Evolutionary conservation across 2,329 filamentous ascomycete species (phyloP).

Genomic region (Microsporum ferrugineum): DNA sequence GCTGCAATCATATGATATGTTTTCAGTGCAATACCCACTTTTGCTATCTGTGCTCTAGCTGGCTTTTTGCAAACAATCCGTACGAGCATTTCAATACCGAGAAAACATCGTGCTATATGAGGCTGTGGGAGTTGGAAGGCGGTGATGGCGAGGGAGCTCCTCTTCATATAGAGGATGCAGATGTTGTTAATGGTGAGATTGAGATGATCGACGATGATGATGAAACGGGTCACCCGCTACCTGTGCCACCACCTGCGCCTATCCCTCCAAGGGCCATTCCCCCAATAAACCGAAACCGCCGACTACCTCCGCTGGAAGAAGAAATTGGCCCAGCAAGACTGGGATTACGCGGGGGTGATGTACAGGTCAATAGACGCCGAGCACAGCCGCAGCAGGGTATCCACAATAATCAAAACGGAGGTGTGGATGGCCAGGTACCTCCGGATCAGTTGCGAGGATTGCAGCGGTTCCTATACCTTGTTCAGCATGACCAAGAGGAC

Average conservation of each 20-base stretch:
- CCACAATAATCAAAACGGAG: conserved; percentile 12
- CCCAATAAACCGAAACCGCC: conserved; percentile 5
- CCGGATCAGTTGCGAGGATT: conserved; percentile 24
- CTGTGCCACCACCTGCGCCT: conserved; percentile 28
- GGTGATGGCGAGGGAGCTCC: conserved; percentile 47
- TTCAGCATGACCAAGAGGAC: conserved; percentile 44
- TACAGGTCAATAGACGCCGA: background rate
- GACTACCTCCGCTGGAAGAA: conserved; percentile 13
- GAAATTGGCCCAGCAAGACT: background rate
- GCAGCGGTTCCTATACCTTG: conserved; percentile 43
- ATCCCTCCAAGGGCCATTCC: conserved; percentile 16
- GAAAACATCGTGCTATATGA: conserved; percentile 63
- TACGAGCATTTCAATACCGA: conserved; percentile 77
- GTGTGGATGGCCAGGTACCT: background rate
- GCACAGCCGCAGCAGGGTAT: background rate
- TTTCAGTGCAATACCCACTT: conserved; percentile 84
- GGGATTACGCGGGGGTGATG: conserved; percentile 8
- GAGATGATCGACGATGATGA: conserved; percentile 21
- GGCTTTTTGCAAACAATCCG: conserved; percentile 68
- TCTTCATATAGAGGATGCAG: conserved; percentile 16
- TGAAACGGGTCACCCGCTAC: conserved; percentile 28
- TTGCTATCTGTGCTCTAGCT: conserved; percentile 87
- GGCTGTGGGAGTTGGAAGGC: conserved; percentile 78
- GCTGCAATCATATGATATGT: conserved; percentile 96
- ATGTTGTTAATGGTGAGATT: conserved; percentile 23